Percentiles rank a stretch among this genome's conserved stretches.
These are phyloP conservation scores for Penicillium longicatenatum DNA, from an alignment of 495 filamentous ascomycete species.

Conservation along the genomic window DNA sequence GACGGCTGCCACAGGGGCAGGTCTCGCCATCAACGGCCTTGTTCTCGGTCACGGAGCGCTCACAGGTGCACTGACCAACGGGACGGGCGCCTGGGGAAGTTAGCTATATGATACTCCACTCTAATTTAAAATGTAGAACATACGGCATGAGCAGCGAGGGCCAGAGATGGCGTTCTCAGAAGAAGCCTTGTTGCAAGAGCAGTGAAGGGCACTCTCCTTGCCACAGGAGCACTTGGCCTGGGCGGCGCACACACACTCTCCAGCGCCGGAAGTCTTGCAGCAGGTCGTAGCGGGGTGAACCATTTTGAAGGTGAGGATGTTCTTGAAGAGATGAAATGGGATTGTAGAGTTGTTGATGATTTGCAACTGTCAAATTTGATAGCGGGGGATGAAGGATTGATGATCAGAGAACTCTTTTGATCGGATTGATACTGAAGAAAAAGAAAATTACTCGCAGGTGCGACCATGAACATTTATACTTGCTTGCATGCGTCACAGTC, in stretches of 20 bases:
- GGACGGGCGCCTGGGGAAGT: constrained; percentile 62
- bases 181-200: constrained; percentile 76
- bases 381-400: background rate
- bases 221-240: constrained; percentile 85
- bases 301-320: constrained; percentile 38
- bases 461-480: constrained; percentile 33
- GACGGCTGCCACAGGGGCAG: constrained; percentile 78
- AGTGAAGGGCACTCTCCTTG: constrained; percentile 79
- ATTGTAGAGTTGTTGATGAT: constrained; percentile 12
- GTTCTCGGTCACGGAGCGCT: constrained; percentile 75
- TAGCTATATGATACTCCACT: constrained; percentile 11
- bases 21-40: constrained; percentile 52
- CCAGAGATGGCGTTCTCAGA: constrained; percentile 73
- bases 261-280: constrained; percentile 58
- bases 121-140: constrained; percentile 27
- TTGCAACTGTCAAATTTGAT: constrained; percentile 2
- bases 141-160: constrained; percentile 85
- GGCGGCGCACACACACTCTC: constrained; percentile 60
- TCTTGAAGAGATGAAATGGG: constrained; percentile 2
- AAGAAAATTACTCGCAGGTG: background rate
- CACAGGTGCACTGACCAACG: constrained; percentile 80
- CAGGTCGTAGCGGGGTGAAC: constrained; percentile 59
- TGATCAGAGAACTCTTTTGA: background rate
- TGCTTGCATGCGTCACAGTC: constrained; percentile 15
- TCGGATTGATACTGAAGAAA: constrained; percentile 1